Evolutionary conservation across 495 filamentous ascomycete species (phyloP), one percentile per base, ranked within the genome.

Genomic region (Daldinia decipiens): DNA sequence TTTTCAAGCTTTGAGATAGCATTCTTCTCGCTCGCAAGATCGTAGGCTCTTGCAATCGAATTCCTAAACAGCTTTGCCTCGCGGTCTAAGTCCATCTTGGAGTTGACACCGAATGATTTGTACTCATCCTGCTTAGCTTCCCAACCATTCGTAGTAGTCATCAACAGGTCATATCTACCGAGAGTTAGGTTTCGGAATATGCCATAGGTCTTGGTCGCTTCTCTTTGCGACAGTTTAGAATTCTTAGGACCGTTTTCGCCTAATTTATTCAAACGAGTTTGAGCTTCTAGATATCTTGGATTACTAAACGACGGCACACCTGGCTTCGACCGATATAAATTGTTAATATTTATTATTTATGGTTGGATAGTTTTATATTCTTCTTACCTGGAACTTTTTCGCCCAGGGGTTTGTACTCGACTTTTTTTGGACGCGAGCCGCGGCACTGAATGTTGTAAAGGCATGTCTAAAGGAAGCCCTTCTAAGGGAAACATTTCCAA

Each of bases 1-100:
- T 87, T 87, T 0, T 80, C 75, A 6, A 50, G 43, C 47, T 78
- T 80, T 13, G 75, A 75, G 17, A 75, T 72, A 51, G 74, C 54
- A 43, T 76, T 34, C 6, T 59, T 39, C 26, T 77, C 63, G 55
- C 63, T 71, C 27, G 82, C 83, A 39, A 80, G 53, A 3, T 70
- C 54, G 55, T 80, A 83, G 47, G 79, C 74, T 40, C 62, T 75
- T 29, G 71, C 59, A n/a, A 85, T 63, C 3, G 74, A 69, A 8
- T 53, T 70, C 40, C 66, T 75, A 74, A 84, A 86, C 17, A 80
- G 63, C 51, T 61, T 71, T 24, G 59, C 62, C 70, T 82, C 77
- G 17, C 67, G 69, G n/a, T 80, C 70, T 6, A 82, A 64, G 43
- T 79, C 71, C 3, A 67, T 6, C 27, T 66, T 72, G 36, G 69